These are phyloP conservation scores for Paramarasmius palmivorus DNA, from an alignment of 1,284 basidiomycete genomes.

Conservation along the genomic window DNA sequence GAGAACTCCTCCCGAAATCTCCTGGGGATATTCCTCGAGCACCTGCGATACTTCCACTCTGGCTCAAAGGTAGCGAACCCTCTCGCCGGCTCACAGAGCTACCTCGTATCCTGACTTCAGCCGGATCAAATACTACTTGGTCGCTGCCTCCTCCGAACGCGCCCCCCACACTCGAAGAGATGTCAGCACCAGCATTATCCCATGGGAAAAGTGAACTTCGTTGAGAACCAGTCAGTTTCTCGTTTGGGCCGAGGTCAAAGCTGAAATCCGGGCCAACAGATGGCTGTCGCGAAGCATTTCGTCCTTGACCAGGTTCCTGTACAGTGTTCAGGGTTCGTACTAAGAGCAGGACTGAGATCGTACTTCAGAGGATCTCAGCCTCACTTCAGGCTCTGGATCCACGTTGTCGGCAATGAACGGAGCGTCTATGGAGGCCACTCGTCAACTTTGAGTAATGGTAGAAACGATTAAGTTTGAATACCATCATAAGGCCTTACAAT, in stretches of 20 bases:
- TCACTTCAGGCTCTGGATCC: conserved; percentile 5
- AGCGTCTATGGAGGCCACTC: conserved; percentile 8
- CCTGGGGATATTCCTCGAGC: conserved; percentile 51
- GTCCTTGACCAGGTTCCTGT: conserved; percentile 79
- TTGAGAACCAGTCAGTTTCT: conserved; percentile 52
- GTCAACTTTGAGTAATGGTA: not conserved
- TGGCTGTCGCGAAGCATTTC: conserved; percentile 54
- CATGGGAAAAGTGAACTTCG: conserved; percentile 75
- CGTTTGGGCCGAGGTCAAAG: conserved; percentile 37
- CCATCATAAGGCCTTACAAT: conserved; percentile 12
- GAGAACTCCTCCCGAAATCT: conserved; percentile 37
- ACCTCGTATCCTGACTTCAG: conserved; percentile 52
- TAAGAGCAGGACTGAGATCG: not conserved
- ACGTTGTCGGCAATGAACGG: conserved; percentile 14
- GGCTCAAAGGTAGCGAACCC: conserved; percentile 51
- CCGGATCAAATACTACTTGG: conserved; percentile 47
- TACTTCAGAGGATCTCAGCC: conserved; percentile 69
- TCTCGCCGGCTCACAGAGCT: conserved; percentile 49
- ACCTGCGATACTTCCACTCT: conserved; percentile 40
- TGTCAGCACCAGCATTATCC: conserved; percentile 69
- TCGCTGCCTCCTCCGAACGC: conserved; percentile 44
- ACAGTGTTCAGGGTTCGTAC: not conserved
- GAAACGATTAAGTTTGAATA: no score
- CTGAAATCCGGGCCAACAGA: conserved; percentile 48
- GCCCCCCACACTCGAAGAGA: conserved; percentile 49